Percentiles rank a stretch among this genome's conserved stretches.
Conservation (phyloP, 208 protist species). For the Leishmania braziliensis region DNA sequence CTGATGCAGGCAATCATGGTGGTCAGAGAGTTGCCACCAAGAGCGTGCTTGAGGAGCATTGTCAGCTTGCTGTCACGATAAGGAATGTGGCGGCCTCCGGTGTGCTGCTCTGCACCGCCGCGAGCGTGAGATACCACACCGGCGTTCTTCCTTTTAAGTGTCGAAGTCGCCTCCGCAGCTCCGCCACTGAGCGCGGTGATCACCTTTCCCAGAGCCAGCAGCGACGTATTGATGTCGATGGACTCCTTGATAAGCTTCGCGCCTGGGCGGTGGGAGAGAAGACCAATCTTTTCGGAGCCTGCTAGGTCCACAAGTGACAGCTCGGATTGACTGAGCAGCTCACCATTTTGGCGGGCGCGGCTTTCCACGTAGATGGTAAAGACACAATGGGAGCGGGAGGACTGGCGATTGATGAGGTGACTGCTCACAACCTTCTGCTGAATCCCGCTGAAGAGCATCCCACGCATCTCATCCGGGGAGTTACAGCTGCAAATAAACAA, state of each 20-base stretch:
- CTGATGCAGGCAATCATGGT: slow-evolving; percentile 92
- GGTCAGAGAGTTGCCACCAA: slow-evolving; percentile 93
- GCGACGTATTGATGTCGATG: slow-evolving; percentile 93
- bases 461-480: slow-evolving; percentile 67
- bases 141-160: neutral
- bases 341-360: slow-evolving; percentile 30
- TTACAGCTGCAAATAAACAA: slow-evolving; percentile 82
- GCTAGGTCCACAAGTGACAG: slow-evolving; percentile 92
- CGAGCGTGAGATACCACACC: neutral
- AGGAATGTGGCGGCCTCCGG: slow-evolving; percentile 64
- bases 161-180: neutral
- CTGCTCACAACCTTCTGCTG: slow-evolving; percentile 78
- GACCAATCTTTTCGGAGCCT: slow-evolving; percentile 86
- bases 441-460: slow-evolving; percentile 73
- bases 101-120: neutral
- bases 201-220: slow-evolving; percentile 92
- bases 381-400: slow-evolving; percentile 92
- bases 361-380: slow-evolving; percentile 88
- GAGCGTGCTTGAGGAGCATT: slow-evolving; percentile 80
- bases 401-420: slow-evolving; percentile 89
- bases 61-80: slow-evolving; percentile 93
- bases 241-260: slow-evolving; percentile 76
- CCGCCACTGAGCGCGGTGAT: slow-evolving; percentile 78
- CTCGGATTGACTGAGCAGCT: slow-evolving; percentile 57
- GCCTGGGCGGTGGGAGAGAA: slow-evolving; percentile 53